Conservation (phyloP, 345 rosid species). For the Erysimum cheiranthoides region DNA sequence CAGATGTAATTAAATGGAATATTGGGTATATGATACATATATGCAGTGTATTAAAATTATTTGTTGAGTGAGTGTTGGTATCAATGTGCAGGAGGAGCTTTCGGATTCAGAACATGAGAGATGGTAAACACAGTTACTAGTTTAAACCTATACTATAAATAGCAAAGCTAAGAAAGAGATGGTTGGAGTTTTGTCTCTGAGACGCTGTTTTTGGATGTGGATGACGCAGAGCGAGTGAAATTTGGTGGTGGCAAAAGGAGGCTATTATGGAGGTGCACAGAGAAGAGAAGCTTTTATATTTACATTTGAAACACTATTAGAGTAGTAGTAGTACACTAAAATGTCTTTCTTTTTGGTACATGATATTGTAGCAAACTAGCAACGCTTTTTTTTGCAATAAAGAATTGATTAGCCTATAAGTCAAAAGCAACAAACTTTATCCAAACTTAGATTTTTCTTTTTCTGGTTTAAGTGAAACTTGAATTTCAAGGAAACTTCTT, state of each 20-base stretch:
- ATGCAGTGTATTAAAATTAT: background rate
- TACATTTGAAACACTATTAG: background rate
- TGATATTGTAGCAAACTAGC: background rate
- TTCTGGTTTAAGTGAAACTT: background rate
- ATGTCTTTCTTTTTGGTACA: background rate
- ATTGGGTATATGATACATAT: background rate
- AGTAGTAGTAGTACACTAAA: too few relatives aligned
- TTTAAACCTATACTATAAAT: conserved; percentile 2
- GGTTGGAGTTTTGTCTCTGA: conserved; percentile 8
- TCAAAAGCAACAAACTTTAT: background rate
- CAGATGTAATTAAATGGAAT: background rate
- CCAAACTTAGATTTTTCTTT: background rate
- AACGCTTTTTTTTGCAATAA: background rate
- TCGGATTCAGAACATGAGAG: background rate
- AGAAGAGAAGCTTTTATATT: background rate
- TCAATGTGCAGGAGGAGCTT: background rate
- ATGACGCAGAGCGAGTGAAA: conserved; percentile 16
- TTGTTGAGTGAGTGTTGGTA: background rate
- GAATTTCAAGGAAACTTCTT: background rate
- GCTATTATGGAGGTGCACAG: background rate
- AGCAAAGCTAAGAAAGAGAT: conserved; percentile 6
- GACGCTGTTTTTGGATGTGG: background rate
- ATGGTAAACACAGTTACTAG: background rate
- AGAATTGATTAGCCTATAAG: background rate
- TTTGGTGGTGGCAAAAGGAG: background rate